These are phyloP conservation scores for Zea mays DNA, from an alignment of 176 grass and related monocot species.

Conservation along the genomic window DNA sequence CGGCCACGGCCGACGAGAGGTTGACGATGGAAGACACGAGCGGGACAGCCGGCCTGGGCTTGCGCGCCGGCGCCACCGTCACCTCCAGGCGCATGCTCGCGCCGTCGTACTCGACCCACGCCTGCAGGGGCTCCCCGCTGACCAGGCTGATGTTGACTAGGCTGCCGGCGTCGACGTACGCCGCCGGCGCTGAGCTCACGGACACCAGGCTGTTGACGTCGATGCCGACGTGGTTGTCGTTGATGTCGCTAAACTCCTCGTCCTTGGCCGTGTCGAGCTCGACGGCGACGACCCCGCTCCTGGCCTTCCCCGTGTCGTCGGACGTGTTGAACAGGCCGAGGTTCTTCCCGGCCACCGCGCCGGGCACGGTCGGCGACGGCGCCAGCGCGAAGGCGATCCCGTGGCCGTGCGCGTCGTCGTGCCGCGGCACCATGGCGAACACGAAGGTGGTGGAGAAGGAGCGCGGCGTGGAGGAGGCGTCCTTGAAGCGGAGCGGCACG, in stretches of 20 bases:
- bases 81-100: constrained; percentile 39
- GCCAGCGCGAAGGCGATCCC: constrained; percentile 53
- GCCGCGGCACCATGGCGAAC: constrained; percentile 41
- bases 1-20: constrained; percentile 39
- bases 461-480: constrained; percentile 4
- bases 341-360: constrained; percentile 4
- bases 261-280: constrained; percentile 59
- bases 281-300: constrained; percentile 48
- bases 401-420: constrained; percentile 50
- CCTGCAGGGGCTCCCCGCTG: constrained; percentile 28
- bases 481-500: constrained; percentile 29
- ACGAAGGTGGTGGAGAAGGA: constrained; percentile 75
- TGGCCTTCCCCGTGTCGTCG: not conserved
- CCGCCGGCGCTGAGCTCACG: not conserved
- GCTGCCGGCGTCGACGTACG: constrained; percentile 8
- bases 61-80: constrained; percentile 31
- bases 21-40: constrained; percentile 39
- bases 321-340: constrained; percentile 52
- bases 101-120: constrained; percentile 62
- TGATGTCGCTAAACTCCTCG: constrained; percentile 35
- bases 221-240: constrained; percentile 62
- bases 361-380: constrained; percentile 10
- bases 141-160: constrained; percentile 12
- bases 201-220: constrained; percentile 46
- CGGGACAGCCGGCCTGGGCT: constrained; percentile 30